Conservation (phyloP, 148 eudicot species). For the Cornus suecica region DNA sequence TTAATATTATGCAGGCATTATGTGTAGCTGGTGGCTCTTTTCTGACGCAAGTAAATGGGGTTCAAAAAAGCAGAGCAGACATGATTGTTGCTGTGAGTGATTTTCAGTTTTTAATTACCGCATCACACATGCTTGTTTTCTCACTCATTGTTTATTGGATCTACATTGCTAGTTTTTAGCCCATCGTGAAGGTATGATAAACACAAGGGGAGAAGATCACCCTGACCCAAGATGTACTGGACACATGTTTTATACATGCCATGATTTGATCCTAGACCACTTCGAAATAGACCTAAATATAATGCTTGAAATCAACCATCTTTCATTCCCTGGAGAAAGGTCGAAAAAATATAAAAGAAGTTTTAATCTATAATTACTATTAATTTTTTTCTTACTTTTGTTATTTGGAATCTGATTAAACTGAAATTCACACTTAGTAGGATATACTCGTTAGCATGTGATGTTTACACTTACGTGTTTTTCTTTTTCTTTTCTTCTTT, state of each 20-base stretch:
- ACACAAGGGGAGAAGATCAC: background rate
- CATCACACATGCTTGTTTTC: background rate
- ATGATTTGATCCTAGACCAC: background rate
- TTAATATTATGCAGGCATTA: conserved; percentile 60
- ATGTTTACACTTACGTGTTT: background rate
- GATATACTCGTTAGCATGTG: background rate
- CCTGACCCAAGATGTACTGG: background rate
- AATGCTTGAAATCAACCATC: background rate
- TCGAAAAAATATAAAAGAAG: background rate
- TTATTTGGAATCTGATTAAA: background rate
- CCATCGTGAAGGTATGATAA: background rate
- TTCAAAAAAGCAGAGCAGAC: conserved; percentile 76
- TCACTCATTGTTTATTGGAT: background rate
- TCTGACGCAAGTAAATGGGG: conserved; percentile 74
- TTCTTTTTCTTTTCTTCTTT: too few relatives aligned
- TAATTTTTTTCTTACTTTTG: background rate
- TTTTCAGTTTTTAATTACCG: background rate
- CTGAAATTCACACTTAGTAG: background rate
- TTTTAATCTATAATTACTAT: background rate
- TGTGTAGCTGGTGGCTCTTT: conserved; percentile 55
- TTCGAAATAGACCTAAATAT: too few relatives aligned
- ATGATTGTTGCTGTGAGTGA: conserved; percentile 88
- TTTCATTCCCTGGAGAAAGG: background rate
- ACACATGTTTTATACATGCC: background rate
- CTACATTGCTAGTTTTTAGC: background rate